Evolutionary conservation across 2,329 filamentous ascomycete species (phyloP), one percentile per base, ranked within the genome.

Genomic region (Pseudocercospora pini-densiflorae): DNA sequence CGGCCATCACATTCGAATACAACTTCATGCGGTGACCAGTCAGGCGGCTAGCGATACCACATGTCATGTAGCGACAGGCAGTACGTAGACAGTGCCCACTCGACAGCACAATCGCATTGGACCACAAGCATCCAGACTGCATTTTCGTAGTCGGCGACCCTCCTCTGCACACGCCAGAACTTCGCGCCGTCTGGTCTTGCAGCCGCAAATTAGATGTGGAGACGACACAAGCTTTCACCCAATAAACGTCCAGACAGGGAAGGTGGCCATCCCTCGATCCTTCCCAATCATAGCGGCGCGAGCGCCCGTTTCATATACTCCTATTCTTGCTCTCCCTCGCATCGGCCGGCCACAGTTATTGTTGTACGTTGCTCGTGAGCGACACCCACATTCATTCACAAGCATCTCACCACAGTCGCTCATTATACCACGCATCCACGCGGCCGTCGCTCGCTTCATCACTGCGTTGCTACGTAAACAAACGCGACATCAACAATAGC

Each of bases 301-400:
- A 31, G 53, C 53, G 53, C 53, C 53, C 53, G 53, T 55, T 33
- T 29, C 53, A 31, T 29, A 33, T 24, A 36, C 55, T 58, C 55
- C 55, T 58, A 58, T 58, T 40, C 31, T 58, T 58, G 31, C 29
- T 24, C 55, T 24, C 29, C 31, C 55, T 58, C 55, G 55, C 55
- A 21, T 58, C 55, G n/a, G 14, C 12, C 55, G 55, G 31, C 29
- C 27, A 24, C 55, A 40, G 31, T 43, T 58, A n/a, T 40, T 43
- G 31, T 40, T 40, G 53, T 33, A 29, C 53, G 54, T 40, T 58
- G 55, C 31, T 43, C 55, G 19, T 40, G 31, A 58, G 54, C 54
- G 31, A 40, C 55, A 43, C 33, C 19, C 55, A 36, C 55, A 36
- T 58, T 58, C 55, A 36, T 43, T 58, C 55, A 40, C 53, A 36